Percentiles rank a stretch among this genome's conserved stretches.
These are phyloP conservation scores for Cercophora sp. DNA, from an alignment of 495 filamentous ascomycete species.

Conservation along the genomic window DNA sequence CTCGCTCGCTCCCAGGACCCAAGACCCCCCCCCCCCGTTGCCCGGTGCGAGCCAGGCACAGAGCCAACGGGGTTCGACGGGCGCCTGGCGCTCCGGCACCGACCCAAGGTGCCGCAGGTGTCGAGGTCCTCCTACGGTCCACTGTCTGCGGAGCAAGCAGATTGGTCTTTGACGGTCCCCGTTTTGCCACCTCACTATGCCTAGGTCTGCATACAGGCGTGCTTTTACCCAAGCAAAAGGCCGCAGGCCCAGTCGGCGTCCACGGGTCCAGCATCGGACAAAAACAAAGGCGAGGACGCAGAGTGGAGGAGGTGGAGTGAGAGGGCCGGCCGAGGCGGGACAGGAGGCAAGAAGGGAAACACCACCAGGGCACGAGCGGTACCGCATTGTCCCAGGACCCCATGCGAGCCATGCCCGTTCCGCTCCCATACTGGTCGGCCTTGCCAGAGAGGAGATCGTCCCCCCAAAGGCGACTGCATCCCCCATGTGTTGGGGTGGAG, in stretches of 20 bases:
- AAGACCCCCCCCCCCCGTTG: constrained; percentile 28
- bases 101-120: constrained; percentile 17
- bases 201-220: constrained; percentile 39
- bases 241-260: constrained; percentile 14
- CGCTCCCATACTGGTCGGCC: constrained; percentile 35
- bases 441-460: constrained; percentile 45
- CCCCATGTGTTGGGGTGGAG: constrained; percentile 55
- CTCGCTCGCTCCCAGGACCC: constrained; percentile 42
- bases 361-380: constrained; percentile 30
- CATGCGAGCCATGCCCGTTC: constrained; percentile 28
- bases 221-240: constrained; percentile 31
- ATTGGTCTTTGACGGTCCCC: constrained; percentile 41
- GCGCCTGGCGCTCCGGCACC: constrained; percentile 32
- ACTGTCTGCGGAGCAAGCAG: constrained; percentile 18
- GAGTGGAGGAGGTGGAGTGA: constrained; percentile 12
- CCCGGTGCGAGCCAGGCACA: constrained; percentile 18
- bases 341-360: constrained; percentile 25
- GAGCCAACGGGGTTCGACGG: constrained; percentile 9
- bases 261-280: constrained; percentile 33
- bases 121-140: constrained; percentile 18
- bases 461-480: constrained; percentile 40
- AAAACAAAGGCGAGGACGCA: constrained; percentile 16
- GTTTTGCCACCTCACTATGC: constrained; percentile 45
- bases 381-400: constrained; percentile 39
- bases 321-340: constrained; percentile 5